phyloP scores from a whole-genome alignment of 352 stramenopile genomes.

The Elongisporangium prolatum region DNA sequence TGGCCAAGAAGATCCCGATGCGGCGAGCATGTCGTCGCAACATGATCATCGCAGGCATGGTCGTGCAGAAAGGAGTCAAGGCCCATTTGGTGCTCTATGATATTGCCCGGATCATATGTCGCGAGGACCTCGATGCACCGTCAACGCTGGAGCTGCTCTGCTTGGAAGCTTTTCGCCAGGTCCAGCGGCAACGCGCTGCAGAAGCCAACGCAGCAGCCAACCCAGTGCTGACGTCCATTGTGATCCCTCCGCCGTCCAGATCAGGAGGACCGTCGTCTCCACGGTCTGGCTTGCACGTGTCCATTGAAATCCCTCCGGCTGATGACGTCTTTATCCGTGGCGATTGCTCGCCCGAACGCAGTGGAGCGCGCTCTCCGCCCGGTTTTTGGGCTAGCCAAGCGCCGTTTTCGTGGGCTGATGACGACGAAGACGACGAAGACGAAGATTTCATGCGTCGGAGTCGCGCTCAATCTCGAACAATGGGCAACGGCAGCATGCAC shows the following conservation, averaged over 20 bases:
- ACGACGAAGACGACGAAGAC: slow-evolving; percentile 39
- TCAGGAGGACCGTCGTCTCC: slow-evolving; percentile 7
- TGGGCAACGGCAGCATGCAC: slow-evolving; percentile 18
- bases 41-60: slow-evolving; percentile 74
- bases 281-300: slow-evolving; percentile 27
- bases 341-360: slow-evolving; percentile 26
- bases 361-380: slow-evolving; percentile 51
- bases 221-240: slow-evolving; percentile 5
- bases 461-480: slow-evolving; percentile 5
- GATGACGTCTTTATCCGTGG: slow-evolving; percentile 12
- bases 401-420: slow-evolving; percentile 53
- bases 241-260: slow-evolving; percentile 16
- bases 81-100: slow-evolving; percentile 61
- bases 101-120: slow-evolving; percentile 80
- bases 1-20: slow-evolving; percentile 71
- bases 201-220: slow-evolving; percentile 5
- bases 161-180: slow-evolving; percentile 61
- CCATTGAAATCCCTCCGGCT: slow-evolving; percentile 37
- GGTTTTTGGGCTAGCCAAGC: slow-evolving; percentile 77
- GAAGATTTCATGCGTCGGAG: slow-evolving; percentile 1
- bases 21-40: slow-evolving; percentile 70
- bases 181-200: slow-evolving; percentile 22
- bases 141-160: slow-evolving; percentile 65
- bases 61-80: slow-evolving; percentile 73
- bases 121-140: slow-evolving; percentile 71